Percentiles rank a stretch among this genome's conserved stretches.
phyloP scores from a whole-genome alignment of 139 green algal genomes.

The Microglena sp. region DNA sequence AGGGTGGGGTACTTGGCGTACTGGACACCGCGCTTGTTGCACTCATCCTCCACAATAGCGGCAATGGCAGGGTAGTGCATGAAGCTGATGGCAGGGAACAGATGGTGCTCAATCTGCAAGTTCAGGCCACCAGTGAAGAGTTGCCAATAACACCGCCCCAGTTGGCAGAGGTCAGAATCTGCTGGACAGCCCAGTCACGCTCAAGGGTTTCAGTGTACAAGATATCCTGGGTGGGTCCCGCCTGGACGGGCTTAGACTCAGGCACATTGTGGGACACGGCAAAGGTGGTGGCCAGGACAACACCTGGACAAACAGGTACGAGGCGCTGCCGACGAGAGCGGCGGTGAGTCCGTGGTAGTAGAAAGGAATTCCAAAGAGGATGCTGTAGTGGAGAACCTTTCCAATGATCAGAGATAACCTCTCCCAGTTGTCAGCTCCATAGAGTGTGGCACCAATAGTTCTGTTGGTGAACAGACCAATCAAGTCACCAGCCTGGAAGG shows the following conservation, averaged over 20 bases:
- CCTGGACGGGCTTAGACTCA: constrained; percentile 56
- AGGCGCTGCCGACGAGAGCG: constrained; percentile 26
- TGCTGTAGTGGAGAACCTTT: constrained; percentile 64
- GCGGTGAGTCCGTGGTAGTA: constrained; percentile 40
- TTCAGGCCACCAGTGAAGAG: constrained; percentile 76
- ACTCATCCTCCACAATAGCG: constrained; percentile 69
- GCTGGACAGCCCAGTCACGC: constrained; percentile 67
- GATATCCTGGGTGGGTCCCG: constrained; percentile 16
- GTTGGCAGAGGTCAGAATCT: constrained; percentile 72
- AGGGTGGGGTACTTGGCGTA: constrained; percentile 65
- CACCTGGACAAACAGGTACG: constrained; percentile 27
- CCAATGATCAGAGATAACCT: constrained; percentile 44
- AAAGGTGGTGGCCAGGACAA: constrained; percentile 71
- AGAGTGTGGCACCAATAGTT: constrained; percentile 55
- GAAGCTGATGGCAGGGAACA: constrained; percentile 71
- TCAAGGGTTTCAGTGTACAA: constrained; percentile 9
- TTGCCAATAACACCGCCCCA: constrained; percentile 70
- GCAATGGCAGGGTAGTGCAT: constrained; percentile 73
- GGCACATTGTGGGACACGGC: constrained; percentile 74
- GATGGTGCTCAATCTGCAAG: constrained; percentile 73
- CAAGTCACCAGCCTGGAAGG: constrained; percentile 53
- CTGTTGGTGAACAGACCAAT: too few species aligned
- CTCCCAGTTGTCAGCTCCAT: constrained; percentile 58
- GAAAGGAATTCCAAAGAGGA: constrained; percentile 51
- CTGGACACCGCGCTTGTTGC: constrained; percentile 48